Evolutionary conservation across 495 filamentous ascomycete genomes (phyloP).

Genomic region (Penicillium dipodomyicola): DNA sequence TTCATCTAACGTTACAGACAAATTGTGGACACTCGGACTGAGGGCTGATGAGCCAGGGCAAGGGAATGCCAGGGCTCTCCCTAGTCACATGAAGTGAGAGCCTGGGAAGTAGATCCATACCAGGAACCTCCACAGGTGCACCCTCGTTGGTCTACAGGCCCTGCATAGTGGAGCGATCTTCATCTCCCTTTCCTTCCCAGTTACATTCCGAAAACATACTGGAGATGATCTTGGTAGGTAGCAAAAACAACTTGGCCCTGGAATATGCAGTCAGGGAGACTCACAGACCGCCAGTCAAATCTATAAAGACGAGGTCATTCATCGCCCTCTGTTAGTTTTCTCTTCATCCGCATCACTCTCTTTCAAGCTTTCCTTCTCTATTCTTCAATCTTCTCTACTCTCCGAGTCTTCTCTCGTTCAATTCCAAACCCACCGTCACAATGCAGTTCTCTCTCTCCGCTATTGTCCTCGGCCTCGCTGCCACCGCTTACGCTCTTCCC

Average conservation of each 20-base stretch:
- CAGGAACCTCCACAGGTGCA: constrained; percentile 15
- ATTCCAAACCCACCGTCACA: constrained; percentile 39
- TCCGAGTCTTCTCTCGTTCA: constrained; percentile 33
- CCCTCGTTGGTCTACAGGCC: constrained; percentile 13
- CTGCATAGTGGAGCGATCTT: constrained; percentile 22
- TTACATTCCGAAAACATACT: constrained; percentile 33
- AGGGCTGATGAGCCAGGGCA: background rate
- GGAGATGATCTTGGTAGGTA: constrained; percentile 14
- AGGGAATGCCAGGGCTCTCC: constrained; percentile 19
- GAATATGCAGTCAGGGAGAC: constrained; percentile 13
- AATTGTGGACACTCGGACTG: too few relatives aligned
- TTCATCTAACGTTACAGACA: too few relatives aligned
- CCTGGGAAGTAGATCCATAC: constrained; percentile 36
- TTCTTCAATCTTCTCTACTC: constrained; percentile 26
- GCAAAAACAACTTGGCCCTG: constrained; percentile 14
- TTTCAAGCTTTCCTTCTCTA: constrained; percentile 27
- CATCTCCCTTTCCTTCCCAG: constrained; percentile 29
- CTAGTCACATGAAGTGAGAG: constrained; percentile 18
- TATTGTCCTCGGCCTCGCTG: constrained; percentile 30
- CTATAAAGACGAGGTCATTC: constrained; percentile 38
- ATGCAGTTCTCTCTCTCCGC: constrained; percentile 37
- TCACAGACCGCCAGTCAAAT: constrained; percentile 28
- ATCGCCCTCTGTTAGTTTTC: constrained; percentile 14
- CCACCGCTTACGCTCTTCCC: constrained; percentile 31
- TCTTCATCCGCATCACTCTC: constrained; percentile 40